Percentiles rank a stretch among this genome's conserved stretches.
phyloP scores from a whole-genome alignment of 768 basidiomycete genomes.

The Tricholoma sp. region DNA sequence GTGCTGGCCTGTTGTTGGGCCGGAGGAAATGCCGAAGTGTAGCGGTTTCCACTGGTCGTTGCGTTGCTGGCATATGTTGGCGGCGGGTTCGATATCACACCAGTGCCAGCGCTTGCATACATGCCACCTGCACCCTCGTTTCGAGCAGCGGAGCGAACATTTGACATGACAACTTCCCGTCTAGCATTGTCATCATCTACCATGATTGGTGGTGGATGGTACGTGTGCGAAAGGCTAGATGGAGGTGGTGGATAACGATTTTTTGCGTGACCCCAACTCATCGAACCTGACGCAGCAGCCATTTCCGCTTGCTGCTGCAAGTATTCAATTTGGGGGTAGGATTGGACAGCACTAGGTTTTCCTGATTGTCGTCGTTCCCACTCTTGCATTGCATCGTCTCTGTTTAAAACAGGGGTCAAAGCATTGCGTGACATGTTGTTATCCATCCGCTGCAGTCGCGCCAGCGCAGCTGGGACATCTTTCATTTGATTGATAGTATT shows the following conservation, averaged over 20 bases:
- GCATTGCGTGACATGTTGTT: slow-evolving; percentile 83
- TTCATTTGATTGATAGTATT: slow-evolving; percentile 94
- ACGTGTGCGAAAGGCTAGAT: slow-evolving; percentile 60
- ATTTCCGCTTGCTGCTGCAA: slow-evolving; percentile 92
- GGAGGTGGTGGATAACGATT: slow-evolving; percentile 59
- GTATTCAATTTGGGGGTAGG: slow-evolving; percentile 87
- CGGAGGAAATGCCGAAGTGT: slow-evolving; percentile 50
- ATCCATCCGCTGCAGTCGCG: slow-evolving; percentile 87
- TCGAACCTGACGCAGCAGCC: slow-evolving; percentile 56
- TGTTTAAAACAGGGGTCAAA: slow-evolving; percentile 88
- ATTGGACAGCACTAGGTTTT: slow-evolving; percentile 63
- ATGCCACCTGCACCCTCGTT: slow-evolving; percentile 37
- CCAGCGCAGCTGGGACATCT: slow-evolving; percentile 89
- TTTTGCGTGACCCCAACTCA: slow-evolving; percentile 44
- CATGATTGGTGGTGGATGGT: slow-evolving; percentile 61
- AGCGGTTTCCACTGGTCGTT: slow-evolving; percentile 55
- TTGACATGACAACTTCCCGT: slow-evolving; percentile 79
- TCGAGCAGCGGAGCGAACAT: slow-evolving; percentile 61
- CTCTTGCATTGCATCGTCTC: slow-evolving; percentile 92
- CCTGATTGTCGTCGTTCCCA: slow-evolving; percentile 90
- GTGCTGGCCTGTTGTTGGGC: slow-evolving; percentile 33
- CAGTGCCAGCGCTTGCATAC: slow-evolving; percentile 41
- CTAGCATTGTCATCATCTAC: slow-evolving; percentile 52
- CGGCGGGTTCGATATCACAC: slow-evolving; percentile 69
- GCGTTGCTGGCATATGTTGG: slow-evolving; percentile 59